phyloP scores from a whole-genome alignment of 179 eudicot genomes.

The Camellia oleifera region DNA sequence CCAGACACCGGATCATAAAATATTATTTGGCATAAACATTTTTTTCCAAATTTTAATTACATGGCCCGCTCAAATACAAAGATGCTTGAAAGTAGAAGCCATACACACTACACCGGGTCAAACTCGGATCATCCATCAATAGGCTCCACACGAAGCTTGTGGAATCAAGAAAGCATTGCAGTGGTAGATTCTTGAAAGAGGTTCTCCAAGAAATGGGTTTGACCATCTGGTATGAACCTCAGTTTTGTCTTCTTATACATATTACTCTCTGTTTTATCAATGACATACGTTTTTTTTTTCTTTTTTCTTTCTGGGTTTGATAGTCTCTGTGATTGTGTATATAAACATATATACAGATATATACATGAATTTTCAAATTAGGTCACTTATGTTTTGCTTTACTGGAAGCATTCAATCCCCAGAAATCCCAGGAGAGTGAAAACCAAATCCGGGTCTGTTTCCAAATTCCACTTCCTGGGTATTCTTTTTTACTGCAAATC shows the following conservation, averaged over 20 bases:
- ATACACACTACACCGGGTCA: no score
- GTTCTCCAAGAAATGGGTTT: neutral
- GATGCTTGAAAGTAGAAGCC: no score
- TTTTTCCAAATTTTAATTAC: no score
- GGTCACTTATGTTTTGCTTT: neutral
- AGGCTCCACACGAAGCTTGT: no score
- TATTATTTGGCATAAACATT: no score
- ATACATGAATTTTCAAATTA: neutral
- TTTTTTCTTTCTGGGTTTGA: no score
- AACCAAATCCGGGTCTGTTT: neutral
- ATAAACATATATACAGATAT: neutral
- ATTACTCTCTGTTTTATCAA: neutral
- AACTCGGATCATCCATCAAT: no score
- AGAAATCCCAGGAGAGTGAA: neutral
- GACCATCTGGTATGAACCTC: neutral
- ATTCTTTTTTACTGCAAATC: neutral
- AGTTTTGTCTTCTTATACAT: neutral
- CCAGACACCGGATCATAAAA: no score
- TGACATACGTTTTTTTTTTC: no score
- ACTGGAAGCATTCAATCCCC: neutral
- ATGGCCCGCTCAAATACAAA: no score
- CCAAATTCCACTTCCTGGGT: constrained; percentile 13
- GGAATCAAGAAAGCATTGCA: neutral
- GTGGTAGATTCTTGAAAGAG: neutral
- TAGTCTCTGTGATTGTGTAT: neutral